Percentiles rank a stretch among this genome's conserved stretches.
Conservation (phyloP, 768 basidiomycete genomes). For the Boletus pseudo-olivaceus region DNA sequence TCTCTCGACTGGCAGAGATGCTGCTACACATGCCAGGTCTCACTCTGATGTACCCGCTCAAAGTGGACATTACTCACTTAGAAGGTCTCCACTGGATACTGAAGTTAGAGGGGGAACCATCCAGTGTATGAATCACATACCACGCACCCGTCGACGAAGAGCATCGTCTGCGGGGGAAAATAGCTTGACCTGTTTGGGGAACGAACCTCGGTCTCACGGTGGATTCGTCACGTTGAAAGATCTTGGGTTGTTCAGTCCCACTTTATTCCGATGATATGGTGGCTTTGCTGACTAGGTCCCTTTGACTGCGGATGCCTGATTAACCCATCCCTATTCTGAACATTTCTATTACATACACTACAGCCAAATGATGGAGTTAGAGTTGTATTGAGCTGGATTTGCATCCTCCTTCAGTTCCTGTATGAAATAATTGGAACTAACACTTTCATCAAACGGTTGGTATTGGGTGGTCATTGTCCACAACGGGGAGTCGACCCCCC, state of each 20-base stretch:
- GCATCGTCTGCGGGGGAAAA: slow-evolving; percentile 48
- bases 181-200: slow-evolving; percentile 7
- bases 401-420: background rate
- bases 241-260: background rate
- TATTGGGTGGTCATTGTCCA: slow-evolving; percentile 3
- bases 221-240: background rate
- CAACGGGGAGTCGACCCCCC: background rate
- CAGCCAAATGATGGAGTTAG: background rate
- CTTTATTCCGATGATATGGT: background rate
- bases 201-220: background rate
- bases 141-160: slow-evolving; percentile 34
- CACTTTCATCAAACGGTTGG: background rate
- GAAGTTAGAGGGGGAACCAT: background rate
- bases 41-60: slow-evolving; percentile 22
- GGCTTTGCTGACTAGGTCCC: background rate
- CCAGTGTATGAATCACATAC: slow-evolving; percentile 9
- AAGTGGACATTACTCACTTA: slow-evolving; percentile 6
- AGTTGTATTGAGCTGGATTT: slow-evolving; percentile 1
- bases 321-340: background rate
- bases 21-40: slow-evolving; percentile 18
- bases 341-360: background rate
- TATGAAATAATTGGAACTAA: background rate
- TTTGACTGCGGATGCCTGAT: background rate
- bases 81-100: slow-evolving; percentile 11
- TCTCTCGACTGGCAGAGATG: slow-evolving; percentile 1